Evolutionary conservation across 106 monocot genomes (phyloP), one percentile per base, ranked within the genome.

Genomic region (Platanthera zijinensis): DNA sequence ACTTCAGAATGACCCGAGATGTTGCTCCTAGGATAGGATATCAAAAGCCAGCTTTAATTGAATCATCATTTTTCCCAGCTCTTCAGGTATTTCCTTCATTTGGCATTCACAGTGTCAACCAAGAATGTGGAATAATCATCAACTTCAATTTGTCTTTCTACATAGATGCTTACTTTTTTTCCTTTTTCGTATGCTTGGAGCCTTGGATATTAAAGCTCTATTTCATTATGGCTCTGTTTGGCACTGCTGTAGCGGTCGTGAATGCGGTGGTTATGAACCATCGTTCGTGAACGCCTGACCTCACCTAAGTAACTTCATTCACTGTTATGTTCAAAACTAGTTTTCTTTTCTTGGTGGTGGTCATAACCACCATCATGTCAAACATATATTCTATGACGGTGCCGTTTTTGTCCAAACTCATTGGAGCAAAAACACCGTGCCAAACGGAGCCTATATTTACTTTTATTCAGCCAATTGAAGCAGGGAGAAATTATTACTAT

Each of bases 11-110:
- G 96, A 97, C 96, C 50, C 77, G 96, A 72, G 96, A 97, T 85
- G 96, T 97, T 91, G 96, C 96, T 77, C 96, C 96, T n/a, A 91
- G 96, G 82, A 83, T 97, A 81, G 93, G 96, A 32, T 97, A 97
- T 82, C 90, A 97, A 46, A 97, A 94, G 77, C 96, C 96, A 64
- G 82, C 96, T 62, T 83, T 97, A 53, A 93, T 97, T 77, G 96
- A 97, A 78, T 97, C 96, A 46, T 88, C 86, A 72, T 97, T 97
- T 74, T 97, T 97, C 74, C 96, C 96, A 82, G 93, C 96, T 49
- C 93, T 97, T 61, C 96, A 97, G 93, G 96, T 93, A 84, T 6
- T 68, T 75, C n/a, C 5, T 7, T 51, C 51, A 48, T 70, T 46
- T 1, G 0, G n/a, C 45, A 39, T 69, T 69, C 12, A 45, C 39